Conservation (phyloP, 257 asterid species). For the Misopates orontium region DNA sequence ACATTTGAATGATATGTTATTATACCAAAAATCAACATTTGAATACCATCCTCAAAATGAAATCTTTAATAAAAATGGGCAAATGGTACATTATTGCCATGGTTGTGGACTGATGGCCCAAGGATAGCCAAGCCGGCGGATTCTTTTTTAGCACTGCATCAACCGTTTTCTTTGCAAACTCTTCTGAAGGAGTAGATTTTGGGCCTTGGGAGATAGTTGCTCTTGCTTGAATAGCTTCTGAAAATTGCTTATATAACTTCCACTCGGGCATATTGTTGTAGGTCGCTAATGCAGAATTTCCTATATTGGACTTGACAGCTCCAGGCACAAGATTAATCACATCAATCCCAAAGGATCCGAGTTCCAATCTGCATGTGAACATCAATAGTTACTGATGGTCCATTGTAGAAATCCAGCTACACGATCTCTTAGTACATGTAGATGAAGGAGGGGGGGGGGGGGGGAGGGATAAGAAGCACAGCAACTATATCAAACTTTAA, state of each 20-base stretch:
- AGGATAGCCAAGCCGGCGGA: slow-evolving; percentile 74
- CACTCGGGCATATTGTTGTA: slow-evolving; percentile 82
- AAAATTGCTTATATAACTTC: slow-evolving; percentile 76
- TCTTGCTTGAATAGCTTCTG: slow-evolving; percentile 63
- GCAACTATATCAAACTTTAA: no score
- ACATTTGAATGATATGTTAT: no score
- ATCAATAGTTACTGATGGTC: neutral
- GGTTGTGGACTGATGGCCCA: slow-evolving; percentile 62
- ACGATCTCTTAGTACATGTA: neutral
- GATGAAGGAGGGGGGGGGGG: no score
- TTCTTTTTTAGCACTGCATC: slow-evolving; percentile 63
- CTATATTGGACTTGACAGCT: slow-evolving; percentile 75
- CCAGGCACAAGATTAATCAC: slow-evolving; percentile 83
- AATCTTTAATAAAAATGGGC: slow-evolving; percentile 71
- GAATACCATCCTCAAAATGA: slow-evolving; percentile 47
- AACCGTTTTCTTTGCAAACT: slow-evolving; percentile 70
- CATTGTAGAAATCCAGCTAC: neutral
- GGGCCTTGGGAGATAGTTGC: slow-evolving; percentile 62
- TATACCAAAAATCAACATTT: no score
- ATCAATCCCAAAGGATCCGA: slow-evolving; percentile 51
- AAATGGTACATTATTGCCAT: slow-evolving; percentile 53
- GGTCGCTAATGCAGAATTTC: slow-evolving; percentile 53
- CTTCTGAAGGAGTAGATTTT: slow-evolving; percentile 80
- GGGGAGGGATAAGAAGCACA: no score
- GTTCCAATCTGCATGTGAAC: slow-evolving; percentile 40